These are phyloP conservation scores for Canariomyces notabilis DNA, from an alignment of 2,329 filamentous ascomycete genomes.

Conservation along the genomic window DNA sequence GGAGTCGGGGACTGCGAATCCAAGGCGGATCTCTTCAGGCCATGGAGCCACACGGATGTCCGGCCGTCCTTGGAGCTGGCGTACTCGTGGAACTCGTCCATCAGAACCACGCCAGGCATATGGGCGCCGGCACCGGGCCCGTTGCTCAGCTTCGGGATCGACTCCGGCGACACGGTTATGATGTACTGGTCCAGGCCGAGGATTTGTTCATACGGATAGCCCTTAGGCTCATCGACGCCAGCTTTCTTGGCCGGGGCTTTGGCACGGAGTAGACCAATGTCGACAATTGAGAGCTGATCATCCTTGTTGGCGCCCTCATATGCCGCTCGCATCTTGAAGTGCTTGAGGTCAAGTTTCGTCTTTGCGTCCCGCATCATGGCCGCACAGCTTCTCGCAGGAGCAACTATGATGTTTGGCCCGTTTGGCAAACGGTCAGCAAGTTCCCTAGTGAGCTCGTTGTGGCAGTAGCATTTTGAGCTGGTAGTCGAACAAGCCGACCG, in stretches of 20 bases:
- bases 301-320: constrained; percentile 10
- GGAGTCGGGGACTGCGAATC: constrained; percentile 5
- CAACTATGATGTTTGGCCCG: constrained; percentile 19
- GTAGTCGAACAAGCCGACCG: constrained; percentile 24
- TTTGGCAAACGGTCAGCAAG: constrained; percentile 19
- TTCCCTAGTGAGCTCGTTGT: constrained; percentile 11
- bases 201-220: constrained; percentile 5
- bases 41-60: constrained; percentile 16
- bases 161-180: constrained; percentile 16
- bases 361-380: constrained; percentile 18
- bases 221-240: neutral
- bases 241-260: constrained; percentile 2
- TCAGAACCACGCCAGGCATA: constrained; percentile 18
- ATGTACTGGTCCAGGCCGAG: constrained; percentile 15
- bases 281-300: constrained; percentile 12
- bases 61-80: neutral
- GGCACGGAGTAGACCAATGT: constrained; percentile 6
- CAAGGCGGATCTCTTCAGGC: constrained; percentile 14
- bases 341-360: constrained; percentile 19
- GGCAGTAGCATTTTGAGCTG: constrained; percentile 24
- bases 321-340: constrained; percentile 16
- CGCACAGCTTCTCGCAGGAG: constrained; percentile 13
- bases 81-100: constrained; percentile 26
- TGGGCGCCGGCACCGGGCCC: constrained; percentile 7
- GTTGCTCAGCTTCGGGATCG: constrained; percentile 5